Conservation (phyloP, 306 rosid genomes). For the Cucurbita argyrosperma region DNA sequence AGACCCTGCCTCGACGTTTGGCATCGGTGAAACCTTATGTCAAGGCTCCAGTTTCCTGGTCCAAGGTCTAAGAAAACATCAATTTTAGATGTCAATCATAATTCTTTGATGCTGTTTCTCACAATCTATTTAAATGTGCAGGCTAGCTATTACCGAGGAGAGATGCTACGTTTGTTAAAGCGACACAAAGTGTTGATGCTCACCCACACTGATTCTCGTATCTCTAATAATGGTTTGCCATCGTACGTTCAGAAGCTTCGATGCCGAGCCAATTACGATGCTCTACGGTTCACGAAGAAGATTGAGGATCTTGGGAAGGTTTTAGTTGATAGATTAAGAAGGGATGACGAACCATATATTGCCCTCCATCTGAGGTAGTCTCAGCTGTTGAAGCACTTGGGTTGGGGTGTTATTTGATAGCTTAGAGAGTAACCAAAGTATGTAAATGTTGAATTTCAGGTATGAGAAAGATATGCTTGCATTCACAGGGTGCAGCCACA, state of each 20-base stretch:
- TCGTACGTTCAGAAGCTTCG: conserved; percentile 71
- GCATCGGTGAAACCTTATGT: conserved; percentile 36
- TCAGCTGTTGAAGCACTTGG: not conserved
- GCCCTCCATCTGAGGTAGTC: conserved; percentile 89
- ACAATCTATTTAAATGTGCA: conserved; percentile 23
- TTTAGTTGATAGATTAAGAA: conserved; percentile 63
- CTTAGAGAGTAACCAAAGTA: not conserved
- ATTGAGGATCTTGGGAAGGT: conserved; percentile 72
- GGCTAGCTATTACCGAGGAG: conserved; percentile 85
- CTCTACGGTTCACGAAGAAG: conserved; percentile 55
- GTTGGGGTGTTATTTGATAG: not conserved
- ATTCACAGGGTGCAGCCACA: conserved; percentile 93
- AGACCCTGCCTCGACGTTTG: conserved; percentile 53
- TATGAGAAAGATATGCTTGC: conserved; percentile 99
- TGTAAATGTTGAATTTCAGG: conserved; percentile 23
- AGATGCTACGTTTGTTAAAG: conserved; percentile 59
- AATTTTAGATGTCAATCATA: not conserved
- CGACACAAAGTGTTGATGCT: conserved; percentile 51
- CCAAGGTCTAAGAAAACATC: conserved; percentile 42
- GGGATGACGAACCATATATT: conserved; percentile 50
- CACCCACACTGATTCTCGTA: conserved; percentile 87
- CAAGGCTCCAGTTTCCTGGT: conserved; percentile 97
- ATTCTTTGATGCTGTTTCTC: not conserved
- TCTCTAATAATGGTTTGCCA: conserved; percentile 76
- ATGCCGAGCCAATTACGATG: conserved; percentile 81